Evolutionary conservation across 768 basidiomycete species (phyloP).

Genomic region (Calocybe cyanea): DNA sequence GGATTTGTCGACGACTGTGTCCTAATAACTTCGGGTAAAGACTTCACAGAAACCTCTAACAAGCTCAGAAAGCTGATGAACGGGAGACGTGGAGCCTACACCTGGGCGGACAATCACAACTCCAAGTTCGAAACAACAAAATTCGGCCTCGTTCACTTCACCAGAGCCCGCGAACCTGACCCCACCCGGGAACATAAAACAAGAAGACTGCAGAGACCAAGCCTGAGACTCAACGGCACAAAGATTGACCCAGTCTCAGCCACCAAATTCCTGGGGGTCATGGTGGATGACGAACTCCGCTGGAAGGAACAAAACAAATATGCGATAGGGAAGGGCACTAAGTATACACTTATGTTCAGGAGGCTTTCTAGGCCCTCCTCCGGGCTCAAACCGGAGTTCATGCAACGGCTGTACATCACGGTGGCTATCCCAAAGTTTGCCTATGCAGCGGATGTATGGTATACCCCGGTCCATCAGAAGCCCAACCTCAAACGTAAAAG

Average conservation of each 20-base stretch:
- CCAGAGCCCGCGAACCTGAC: neutral
- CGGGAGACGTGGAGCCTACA: neutral
- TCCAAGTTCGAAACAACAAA: neutral
- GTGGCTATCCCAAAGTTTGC: constrained; percentile 20
- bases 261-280: constrained; percentile 5
- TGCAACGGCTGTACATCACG: constrained; percentile 14
- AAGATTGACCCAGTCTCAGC: neutral
- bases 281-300: constrained; percentile 13
- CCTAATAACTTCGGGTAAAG: constrained; percentile 2
- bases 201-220: neutral
- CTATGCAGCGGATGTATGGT: constrained; percentile 20
- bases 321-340: constrained; percentile 7
- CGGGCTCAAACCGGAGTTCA: constrained; percentile 11
- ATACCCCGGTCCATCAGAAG: constrained; percentile 3
- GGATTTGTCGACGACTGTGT: constrained; percentile 18
- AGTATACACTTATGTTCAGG: constrained; percentile 6
- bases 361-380: constrained; percentile 7
- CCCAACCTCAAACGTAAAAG: neutral
- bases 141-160: neutral
- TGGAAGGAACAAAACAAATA: constrained; percentile 16
- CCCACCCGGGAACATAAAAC: neutral
- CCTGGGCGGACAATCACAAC: constrained; percentile 1
- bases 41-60: constrained; percentile 3
- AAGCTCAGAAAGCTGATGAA: constrained; percentile 12
- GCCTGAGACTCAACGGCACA: neutral